These are phyloP conservation scores for Solanum tacnaense DNA, from an alignment of 257 asterid species.

Conservation along the genomic window DNA sequence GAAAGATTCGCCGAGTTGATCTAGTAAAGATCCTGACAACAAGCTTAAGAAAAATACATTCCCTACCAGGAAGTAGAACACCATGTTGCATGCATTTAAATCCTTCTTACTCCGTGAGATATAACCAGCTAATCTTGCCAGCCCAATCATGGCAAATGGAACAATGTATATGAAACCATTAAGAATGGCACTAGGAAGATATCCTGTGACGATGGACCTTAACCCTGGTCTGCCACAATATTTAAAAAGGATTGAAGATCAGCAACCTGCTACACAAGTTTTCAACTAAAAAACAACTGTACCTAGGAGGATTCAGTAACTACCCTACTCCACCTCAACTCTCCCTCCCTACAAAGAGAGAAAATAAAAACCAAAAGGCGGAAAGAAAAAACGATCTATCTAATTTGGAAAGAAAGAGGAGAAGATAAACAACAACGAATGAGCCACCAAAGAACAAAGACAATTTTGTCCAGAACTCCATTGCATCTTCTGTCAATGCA, in stretches of 20 bases:
- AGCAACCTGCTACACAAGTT: background rate
- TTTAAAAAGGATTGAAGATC: background rate
- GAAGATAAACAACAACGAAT: background rate
- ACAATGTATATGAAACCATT: conserved; percentile 56
- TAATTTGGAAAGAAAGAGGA: background rate
- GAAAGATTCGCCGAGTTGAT: conserved; percentile 76
- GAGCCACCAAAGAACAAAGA: background rate
- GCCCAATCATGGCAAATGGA: conserved; percentile 67
- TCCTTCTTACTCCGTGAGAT: conserved; percentile 72
- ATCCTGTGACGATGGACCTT: conserved; percentile 79
- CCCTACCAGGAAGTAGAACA: conserved; percentile 85
- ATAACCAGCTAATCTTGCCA: conserved; percentile 71
- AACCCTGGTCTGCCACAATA: conserved; percentile 65
- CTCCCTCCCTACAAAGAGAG: background rate
- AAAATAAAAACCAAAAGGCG: background rate
- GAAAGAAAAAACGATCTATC: background rate
- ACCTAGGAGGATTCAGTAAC: background rate
- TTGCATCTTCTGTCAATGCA: background rate
- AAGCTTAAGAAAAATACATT: conserved; percentile 80
- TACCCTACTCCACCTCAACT: background rate
- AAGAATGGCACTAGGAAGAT: conserved; percentile 83
- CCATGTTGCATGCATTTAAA: conserved; percentile 79
- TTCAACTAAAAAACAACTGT: background rate
- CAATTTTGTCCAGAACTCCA: background rate
- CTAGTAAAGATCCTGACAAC: conserved; percentile 87